Base-by-base conservation (phyloP, 805 yeast genomes). In the Nakazawaea ambrosiae region DNA sequence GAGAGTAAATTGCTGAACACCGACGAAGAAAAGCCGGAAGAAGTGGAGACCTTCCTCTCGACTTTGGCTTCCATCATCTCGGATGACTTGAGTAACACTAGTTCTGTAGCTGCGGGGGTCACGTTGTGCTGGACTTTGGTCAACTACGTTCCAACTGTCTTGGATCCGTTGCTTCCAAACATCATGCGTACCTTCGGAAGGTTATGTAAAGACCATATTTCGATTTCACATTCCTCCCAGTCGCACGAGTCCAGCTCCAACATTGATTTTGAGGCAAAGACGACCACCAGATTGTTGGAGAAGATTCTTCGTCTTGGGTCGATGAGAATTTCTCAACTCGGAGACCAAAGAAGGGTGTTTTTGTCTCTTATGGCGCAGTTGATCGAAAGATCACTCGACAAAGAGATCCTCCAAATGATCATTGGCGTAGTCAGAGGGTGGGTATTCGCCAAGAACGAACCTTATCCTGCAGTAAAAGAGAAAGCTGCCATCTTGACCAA, bases 391-490 rank as follows among this genome's bases (percentile, higher is more conserved):
- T 84, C 96, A 0, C 70, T 76, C 42, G 96, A 89, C 50, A 78
- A 78, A 42, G 77, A 73, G 18, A 73, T 92, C 7, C 65, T 89
- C 43, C 74, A 74, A 43, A 81, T 80, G 51, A 83, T 92, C 32
- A 76, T 90, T 19, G 68, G 70, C 20, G 78, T 88, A 45, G 90
- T 89, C 1, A 75, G 89, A 50, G 71, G 72, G 12, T 92, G 99
- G 98, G 90, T 89, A 0, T 88, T 94, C 53, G 75, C 86, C 2
- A 75, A 80, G 40, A 66, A 76, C 4, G 96, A 86, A 46, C 68
- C 86, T 17, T 88, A 88, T 65, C 99, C 99, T 3, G 86, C 97
- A 0, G 78, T 83, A 2, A 94, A 92, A 54, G 99, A 92, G 52
- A 92, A 92, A 55, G 96, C 97, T 1, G 97, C 95, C 0, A 81